Evolutionary conservation across 2,329 filamentous ascomycete species (phyloP).

Genomic region (Lachnum nothofagi): DNA sequence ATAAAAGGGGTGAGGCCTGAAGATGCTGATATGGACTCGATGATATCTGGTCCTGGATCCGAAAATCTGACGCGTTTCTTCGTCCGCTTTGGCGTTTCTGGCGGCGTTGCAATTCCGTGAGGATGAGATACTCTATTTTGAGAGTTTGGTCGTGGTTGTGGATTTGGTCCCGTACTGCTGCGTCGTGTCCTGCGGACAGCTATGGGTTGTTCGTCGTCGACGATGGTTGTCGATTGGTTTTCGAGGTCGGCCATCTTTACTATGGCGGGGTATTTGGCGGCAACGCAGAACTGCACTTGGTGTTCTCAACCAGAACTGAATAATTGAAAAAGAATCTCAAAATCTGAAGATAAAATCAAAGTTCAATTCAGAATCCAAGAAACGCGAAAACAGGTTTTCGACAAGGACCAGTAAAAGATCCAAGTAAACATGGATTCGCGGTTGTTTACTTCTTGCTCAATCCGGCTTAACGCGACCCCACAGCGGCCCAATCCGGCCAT

Average conservation of each 20-base stretch:
- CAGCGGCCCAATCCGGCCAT: no score
- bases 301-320: background rate
- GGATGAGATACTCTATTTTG: background rate
- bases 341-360: background rate
- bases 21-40: constrained; percentile 28
- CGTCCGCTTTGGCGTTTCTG: constrained; percentile 25
- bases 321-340: background rate
- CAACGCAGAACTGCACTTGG: background rate
- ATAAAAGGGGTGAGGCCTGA: constrained; percentile 58
- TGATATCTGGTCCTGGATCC: constrained; percentile 44
- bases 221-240: constrained; percentile 28
- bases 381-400: no score
- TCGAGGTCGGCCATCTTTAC: constrained; percentile 23
- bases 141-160: constrained; percentile 12
- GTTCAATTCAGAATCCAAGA: background rate
- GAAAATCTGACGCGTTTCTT: constrained; percentile 56
- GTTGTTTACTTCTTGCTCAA: no score
- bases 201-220: constrained; percentile 44
- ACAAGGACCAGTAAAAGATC: no score
- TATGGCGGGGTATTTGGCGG: background rate
- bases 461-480: no score
- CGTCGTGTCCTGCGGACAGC: constrained; percentile 52
- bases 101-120: constrained; percentile 27
- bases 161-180: constrained; percentile 30
- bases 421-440: no score